Conservation (phyloP, 495 filamentous ascomycete species). For the Talaromyces nanjingensis region DNA sequence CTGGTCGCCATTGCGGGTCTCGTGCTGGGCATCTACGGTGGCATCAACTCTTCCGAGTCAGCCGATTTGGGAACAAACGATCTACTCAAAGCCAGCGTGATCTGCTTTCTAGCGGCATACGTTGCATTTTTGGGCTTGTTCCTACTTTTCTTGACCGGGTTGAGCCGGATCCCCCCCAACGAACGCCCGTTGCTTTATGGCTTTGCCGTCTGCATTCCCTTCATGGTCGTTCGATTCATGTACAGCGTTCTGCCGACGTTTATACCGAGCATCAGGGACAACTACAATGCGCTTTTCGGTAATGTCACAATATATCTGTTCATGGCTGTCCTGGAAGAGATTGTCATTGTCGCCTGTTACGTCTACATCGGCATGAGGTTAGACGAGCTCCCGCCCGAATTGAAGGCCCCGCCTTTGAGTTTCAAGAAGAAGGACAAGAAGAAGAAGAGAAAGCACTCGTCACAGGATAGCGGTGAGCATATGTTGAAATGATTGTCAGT, state of each 20-base stretch:
- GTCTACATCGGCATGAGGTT: not conserved
- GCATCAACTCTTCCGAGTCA: not conserved
- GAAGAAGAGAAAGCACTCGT: constrained; percentile 3
- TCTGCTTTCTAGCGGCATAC: not conserved
- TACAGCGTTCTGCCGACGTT: not conserved
- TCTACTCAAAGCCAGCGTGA: not conserved
- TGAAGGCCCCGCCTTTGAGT: not conserved
- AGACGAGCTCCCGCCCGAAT: not conserved
- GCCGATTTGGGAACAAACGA: not conserved
- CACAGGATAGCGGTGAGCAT: not conserved
- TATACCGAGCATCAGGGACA: not conserved
- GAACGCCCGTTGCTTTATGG: not conserved
- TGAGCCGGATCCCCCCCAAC: not conserved
- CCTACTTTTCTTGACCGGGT: not conserved
- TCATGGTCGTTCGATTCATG: not conserved
- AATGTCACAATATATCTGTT: constrained; percentile 11
- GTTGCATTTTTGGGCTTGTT: not conserved
- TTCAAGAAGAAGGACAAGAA: constrained; percentile 2
- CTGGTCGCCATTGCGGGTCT: not conserved
- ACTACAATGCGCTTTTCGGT: constrained; percentile 7
- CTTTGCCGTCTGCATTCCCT: not conserved
- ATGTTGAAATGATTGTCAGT: not conserved
- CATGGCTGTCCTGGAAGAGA: constrained; percentile 12
- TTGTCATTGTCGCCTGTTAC: constrained; percentile 3
- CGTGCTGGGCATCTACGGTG: constrained; percentile 1